These are phyloP conservation scores for Cyamopsis tetragonoloba DNA, from an alignment of 306 rosid species.

Conservation along the genomic window DNA sequence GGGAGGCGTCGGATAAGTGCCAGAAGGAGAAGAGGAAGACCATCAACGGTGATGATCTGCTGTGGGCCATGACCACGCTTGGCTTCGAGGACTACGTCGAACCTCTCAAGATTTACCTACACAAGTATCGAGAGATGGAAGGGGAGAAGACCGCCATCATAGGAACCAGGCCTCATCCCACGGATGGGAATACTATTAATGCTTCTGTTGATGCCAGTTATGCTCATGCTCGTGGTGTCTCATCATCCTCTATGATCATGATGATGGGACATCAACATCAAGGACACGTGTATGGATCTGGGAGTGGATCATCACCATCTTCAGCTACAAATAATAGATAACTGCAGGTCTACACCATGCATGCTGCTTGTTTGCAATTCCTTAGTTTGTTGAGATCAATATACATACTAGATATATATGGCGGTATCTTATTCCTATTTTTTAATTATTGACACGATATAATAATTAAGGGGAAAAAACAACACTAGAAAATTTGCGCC, in stretches of 20 bases:
- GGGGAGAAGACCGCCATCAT: constrained; percentile 38
- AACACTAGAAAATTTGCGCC: too few relatives aligned
- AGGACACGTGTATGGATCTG: constrained; percentile 51
- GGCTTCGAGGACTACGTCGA: constrained; percentile 59
- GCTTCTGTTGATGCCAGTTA: constrained; percentile 10
- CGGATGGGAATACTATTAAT: background rate
- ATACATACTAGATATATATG: too few relatives aligned
- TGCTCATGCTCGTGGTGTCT: constrained; percentile 7
- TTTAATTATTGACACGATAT: too few relatives aligned
- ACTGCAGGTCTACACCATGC: background rate
- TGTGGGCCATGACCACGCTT: constrained; percentile 62
- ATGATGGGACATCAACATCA: constrained; percentile 45
- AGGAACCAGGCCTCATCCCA: constrained; percentile 5
- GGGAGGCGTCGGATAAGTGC: constrained; percentile 60
- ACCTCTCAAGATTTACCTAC: constrained; percentile 52
- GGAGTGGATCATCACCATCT: constrained; percentile 43
- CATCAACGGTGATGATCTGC: constrained; percentile 60
- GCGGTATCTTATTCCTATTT: too few relatives aligned
- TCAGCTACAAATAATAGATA: constrained; percentile 38
- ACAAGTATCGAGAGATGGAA: constrained; percentile 51
- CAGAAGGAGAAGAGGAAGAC: constrained; percentile 54
- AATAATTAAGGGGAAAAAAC: too few relatives aligned
- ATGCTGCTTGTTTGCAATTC: background rate
- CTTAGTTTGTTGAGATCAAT: too few relatives aligned
- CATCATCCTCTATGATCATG: constrained; percentile 29